Evolutionary conservation across 2,329 filamentous ascomycete genomes (phyloP), one percentile per base, ranked within the genome.

Genomic region (Amauroascus niger): DNA sequence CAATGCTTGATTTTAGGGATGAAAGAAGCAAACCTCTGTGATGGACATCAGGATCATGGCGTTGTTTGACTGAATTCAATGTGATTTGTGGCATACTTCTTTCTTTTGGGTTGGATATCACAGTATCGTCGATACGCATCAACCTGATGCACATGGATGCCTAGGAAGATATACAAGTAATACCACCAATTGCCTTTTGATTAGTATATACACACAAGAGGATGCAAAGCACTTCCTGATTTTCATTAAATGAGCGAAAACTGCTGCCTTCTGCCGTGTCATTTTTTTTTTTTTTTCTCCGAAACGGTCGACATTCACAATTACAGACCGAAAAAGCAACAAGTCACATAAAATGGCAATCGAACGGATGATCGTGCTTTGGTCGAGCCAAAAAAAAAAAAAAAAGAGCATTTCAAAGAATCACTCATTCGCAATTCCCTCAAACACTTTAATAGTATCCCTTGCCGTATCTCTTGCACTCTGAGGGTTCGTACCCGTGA

Each of bases 401-500:
- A 6, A 5, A 30, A 11, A 49, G 3, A 50, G 22, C 14, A 11
- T 9, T 9, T 26, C 11, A 13, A 28, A 28, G 13, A 44, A 9
- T 55, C 45, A 55, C 50, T 54, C 66, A 18, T 49, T 54, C 26
- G 44, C 37, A 32, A 53, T 32, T 40, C 58, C 58, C 14, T 73
- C 64, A 57, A 72, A 74, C 5, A 63, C 68, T 30, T 65, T 62
- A 16, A 74, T 67, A 1, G 62, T 67, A 46, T 70, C 71, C 47
- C 63, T 59, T 8, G 70, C 70, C 30, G 70, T 72, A 7, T 67
- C 68, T 9, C 49, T 57, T 6, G 71, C 66, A 58, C 72, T 74
- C 6, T 67, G 66, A 4, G 72, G 71, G 58, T 74, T 74, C 59
- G 68, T 64, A 1, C 71, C 72, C 14, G 70, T 74, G 33, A 74